phyloP scores from a whole-genome alignment of 768 basidiomycete genomes.

The Pleurotus eryngii region DNA sequence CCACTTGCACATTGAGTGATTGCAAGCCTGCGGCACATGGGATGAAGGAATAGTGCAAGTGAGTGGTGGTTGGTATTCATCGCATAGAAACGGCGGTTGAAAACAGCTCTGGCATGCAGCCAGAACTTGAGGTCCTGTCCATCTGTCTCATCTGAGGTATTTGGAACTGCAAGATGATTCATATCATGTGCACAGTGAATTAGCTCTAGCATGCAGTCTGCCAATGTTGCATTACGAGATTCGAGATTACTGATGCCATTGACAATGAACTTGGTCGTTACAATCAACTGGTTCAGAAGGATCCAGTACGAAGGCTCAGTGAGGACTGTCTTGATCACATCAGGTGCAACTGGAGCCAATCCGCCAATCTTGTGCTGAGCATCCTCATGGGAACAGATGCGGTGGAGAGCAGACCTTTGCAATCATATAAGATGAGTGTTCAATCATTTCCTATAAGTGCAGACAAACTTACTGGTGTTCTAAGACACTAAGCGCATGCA shows the following conservation, averaged over 20 bases:
- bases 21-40: slow-evolving; percentile 30
- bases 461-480: slow-evolving; percentile 3
- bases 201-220: slow-evolving; percentile 33
- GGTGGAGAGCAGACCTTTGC: neutral
- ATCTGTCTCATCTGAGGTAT: neutral
- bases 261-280: slow-evolving; percentile 27
- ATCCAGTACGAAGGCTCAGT: slow-evolving; percentile 18
- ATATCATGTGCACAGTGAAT: slow-evolving; percentile 14
- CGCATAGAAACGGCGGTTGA: slow-evolving; percentile 25
- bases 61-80: slow-evolving; percentile 30
- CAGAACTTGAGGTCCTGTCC: slow-evolving; percentile 14
- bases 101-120: slow-evolving; percentile 9
- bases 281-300: slow-evolving; percentile 22
- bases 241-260: slow-evolving; percentile 31
- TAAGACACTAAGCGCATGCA: slow-evolving; percentile 19
- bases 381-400: slow-evolving; percentile 6
- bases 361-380: slow-evolving; percentile 13
- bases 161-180: too few species aligned
- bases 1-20: slow-evolving; percentile 18
- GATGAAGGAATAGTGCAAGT: slow-evolving; percentile 32
- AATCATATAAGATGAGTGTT: neutral
- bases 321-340: slow-evolving; percentile 21
- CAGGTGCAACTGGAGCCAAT: slow-evolving; percentile 16
- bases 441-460: neutral
- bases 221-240: slow-evolving; percentile 23